Evolutionary conservation across 139 green algal species (phyloP).

Genomic region (Tetradesmus obliquus): DNA sequence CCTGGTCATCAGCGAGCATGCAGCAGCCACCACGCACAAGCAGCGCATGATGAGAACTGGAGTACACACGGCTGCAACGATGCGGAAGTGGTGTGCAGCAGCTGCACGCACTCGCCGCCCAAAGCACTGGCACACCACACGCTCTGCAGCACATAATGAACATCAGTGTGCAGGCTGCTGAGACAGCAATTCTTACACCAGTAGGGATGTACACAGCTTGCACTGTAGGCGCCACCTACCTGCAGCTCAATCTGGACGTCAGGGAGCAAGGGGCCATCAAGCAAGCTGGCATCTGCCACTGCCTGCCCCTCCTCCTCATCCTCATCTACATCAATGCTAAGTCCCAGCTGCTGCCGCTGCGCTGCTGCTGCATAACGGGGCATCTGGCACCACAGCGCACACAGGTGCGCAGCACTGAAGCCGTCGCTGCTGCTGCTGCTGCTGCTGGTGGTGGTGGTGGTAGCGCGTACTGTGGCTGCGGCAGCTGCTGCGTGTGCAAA

Average conservation of each 20-base stretch:
- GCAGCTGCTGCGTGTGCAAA: slow-evolving; percentile 12
- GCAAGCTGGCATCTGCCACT: neutral
- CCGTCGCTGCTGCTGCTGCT: neutral
- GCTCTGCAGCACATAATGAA: no score
- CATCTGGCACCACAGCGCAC: slow-evolving; percentile 17
- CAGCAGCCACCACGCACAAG: no score
- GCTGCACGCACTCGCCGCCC: no score
- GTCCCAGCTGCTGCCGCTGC: neutral
- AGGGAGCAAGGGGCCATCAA: neutral
- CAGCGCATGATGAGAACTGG: no score
- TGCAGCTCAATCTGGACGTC: slow-evolving; percentile 13
- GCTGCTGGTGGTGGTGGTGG: neutral
- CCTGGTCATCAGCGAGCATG: no score
- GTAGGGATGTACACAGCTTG: no score
- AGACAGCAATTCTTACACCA: no score
- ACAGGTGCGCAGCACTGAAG: neutral
- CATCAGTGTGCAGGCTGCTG: no score
- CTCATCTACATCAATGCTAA: neutral
- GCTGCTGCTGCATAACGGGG: slow-evolving; percentile 15
- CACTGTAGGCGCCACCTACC: neutral
- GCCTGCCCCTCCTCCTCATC: neutral
- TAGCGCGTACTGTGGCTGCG: neutral
- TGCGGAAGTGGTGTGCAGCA: no score
- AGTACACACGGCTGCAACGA: no score
- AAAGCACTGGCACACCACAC: no score